Evolutionary conservation across 2,329 filamentous ascomycete genomes (phyloP), one percentile per base, ranked within the genome.

Genomic region (Talaromyces sp.): DNA sequence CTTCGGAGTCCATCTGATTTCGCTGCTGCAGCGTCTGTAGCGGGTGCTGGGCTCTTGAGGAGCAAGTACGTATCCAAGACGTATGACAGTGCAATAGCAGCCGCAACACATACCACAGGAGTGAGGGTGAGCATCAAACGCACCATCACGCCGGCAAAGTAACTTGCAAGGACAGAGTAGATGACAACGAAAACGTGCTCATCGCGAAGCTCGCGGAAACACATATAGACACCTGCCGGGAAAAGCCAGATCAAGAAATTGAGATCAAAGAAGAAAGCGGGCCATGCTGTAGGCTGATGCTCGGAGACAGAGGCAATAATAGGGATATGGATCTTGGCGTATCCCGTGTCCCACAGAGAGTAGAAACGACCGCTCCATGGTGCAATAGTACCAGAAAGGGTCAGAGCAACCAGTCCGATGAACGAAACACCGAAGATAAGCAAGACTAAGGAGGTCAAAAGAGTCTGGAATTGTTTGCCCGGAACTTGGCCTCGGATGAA

Each of bases 221-320:
- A 97, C 81, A 99, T 89, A 82, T 98, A 99, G 65, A 99, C 93
- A 79, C 95, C 95, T 13, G 95, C 96, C 3, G 95, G 95, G 87
- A 99, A 98, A 61, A 99, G 88, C 95, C 95, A 99, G 81, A 99
- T 97, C 73, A 99, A 86, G 83, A 99, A 89, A 83, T 96, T 97
- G 72, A 99, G 85, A 74, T 99, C 95, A 79, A 99, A 99, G 84
- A 99, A 99, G 85, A 97, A 99, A 16, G 96, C 92, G 2, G 95
- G 95, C 95, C 95, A 99, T 50, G 95, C 95, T 43, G 95, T 99
- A 63, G 95, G 95, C 82, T 99, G 95, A 82, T 99, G 95, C 82
- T 99, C 95, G 1, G 95, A 99, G 56, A 99, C 95, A n/a, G 95
- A 99, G 3, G 95, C 95, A 77, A 99, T 99, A 76, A 99, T 99